Evolutionary conservation across 148 eudicot species (phyloP).

Genomic region (Heliamphora exappendiculata): DNA sequence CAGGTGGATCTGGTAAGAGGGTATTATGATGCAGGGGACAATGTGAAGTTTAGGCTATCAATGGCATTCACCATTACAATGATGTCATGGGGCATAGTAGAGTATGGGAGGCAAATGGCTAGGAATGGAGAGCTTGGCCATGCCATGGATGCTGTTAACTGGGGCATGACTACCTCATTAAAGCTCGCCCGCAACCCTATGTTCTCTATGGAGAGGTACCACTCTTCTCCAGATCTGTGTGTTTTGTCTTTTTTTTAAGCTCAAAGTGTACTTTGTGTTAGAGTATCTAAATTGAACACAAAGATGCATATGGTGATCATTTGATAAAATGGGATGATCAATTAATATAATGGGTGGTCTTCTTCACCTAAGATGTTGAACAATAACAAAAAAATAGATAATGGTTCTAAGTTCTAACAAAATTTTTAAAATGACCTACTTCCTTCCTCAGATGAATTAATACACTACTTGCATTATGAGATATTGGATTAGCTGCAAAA

Average conservation of each 20-base stretch:
- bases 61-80: conserved; percentile 94
- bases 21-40: conserved; percentile 98
- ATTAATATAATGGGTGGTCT: too few relatives aligned
- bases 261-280: too few relatives aligned
- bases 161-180: conserved; percentile 95
- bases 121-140: conserved; percentile 69
- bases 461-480: background rate
- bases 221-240: background rate
- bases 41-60: conserved; percentile 92
- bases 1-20: conserved; percentile 99
- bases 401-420: background rate
- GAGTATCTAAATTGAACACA: too few relatives aligned
- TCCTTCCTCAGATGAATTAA: background rate
- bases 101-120: conserved; percentile 75
- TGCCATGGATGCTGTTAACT: conserved; percentile 81
- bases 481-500: background rate
- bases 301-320: too few relatives aligned
- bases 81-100: conserved; percentile 95
- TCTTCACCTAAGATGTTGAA: too few relatives aligned
- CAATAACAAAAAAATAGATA: background rate
- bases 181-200: conserved; percentile 83
- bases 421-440: background rate
- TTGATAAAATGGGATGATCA: too few relatives aligned
- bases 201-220: conserved; percentile 95
- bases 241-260: too few relatives aligned